Conservation (phyloP, 75 land plant species). For the Cunninghamia lanceolata region DNA sequence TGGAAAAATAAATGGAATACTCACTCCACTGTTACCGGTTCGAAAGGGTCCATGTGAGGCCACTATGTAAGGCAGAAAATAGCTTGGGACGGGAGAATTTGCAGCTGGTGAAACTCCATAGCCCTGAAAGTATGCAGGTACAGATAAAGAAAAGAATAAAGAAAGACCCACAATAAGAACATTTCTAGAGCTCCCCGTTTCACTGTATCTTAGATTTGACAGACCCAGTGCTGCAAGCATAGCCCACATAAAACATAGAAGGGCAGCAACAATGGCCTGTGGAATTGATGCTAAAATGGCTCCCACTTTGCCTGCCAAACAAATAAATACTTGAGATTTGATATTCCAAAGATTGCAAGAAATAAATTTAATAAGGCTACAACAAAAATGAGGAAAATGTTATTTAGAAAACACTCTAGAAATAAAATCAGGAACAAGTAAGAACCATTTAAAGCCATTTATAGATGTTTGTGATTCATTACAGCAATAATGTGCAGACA, state of each 20-base stretch:
- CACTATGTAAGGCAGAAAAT: slow-evolving; percentile 81
- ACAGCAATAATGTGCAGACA: background rate
- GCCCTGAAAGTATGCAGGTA: slow-evolving; percentile 97
- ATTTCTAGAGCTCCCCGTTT: slow-evolving; percentile 96
- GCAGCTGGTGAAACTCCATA: slow-evolving; percentile 56
- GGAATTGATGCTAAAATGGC: slow-evolving; percentile 96
- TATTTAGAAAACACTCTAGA: background rate
- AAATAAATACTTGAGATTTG: slow-evolving; percentile 2
- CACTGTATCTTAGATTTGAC: slow-evolving; percentile 92
- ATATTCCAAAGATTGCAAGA: background rate
- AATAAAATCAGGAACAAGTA: background rate
- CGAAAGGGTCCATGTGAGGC: slow-evolving; percentile 93
- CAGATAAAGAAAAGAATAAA: slow-evolving; percentile 81
- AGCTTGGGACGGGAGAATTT: slow-evolving; percentile 66
- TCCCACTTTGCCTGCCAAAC: slow-evolving; percentile 82
- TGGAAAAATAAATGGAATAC: slow-evolving; percentile 2
- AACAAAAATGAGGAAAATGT: background rate
- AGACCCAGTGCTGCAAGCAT: slow-evolving; percentile 86
- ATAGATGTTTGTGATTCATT: background rate
- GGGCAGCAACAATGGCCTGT: slow-evolving; percentile 80
- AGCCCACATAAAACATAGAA: slow-evolving; percentile 93
- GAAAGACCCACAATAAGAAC: slow-evolving; percentile 88
- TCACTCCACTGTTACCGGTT: slow-evolving; percentile 61
- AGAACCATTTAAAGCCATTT: background rate
- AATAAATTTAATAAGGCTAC: background rate